Evolutionary conservation across 1,284 basidiomycete species (phyloP), one percentile per base, ranked within the genome.

Genomic region (Papiliotrema nemorosa): DNA sequence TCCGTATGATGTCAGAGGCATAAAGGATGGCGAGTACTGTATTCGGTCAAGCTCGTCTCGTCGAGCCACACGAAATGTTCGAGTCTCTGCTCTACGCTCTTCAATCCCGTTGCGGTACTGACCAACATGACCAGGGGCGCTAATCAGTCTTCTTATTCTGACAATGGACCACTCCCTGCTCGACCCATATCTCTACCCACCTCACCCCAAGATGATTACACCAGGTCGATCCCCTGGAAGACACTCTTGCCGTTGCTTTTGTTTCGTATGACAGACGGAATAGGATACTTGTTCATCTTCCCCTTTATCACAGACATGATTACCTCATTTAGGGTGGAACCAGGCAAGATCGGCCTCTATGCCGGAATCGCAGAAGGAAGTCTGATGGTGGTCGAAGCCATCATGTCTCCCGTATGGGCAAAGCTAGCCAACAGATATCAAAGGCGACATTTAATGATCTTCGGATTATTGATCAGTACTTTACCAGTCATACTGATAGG

Each of bases 281-380:
- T 55, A 35, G 47, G 43, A 21, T 66, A 56, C 45, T 37, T 42
- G 4, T 41, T 58, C 45, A 53, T 62, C 21, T 66, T 66, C 53
- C 63, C 63, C 10, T 53, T 59, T 43, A 53, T 66, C 33, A 58
- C 58, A 5, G 62, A 57, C 29, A 60, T 62, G 54, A 53, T 66
- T 35, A 62, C 60, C 14, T 62, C 58, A 0, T 53, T 66, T 43
- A 20, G 40, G 13, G 55, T 57, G 7, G 39, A 57, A 2, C 42
- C 42, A 7, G 52, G 59, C 26, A 51, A 47, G 31, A 66, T 66
- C 33, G 63, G 63, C 1, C 40, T 66, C 5, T 66, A 60, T 37
- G 49, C 60, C 1, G 62, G 62, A 2, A 5, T 66, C 5, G 60
- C 47, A 1, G 64, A 64, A 39, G 64, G 64, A 0, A 34, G 36